Base-by-base conservation (phyloP, 805 yeast genomes). In the Starmerella apis region DNA sequence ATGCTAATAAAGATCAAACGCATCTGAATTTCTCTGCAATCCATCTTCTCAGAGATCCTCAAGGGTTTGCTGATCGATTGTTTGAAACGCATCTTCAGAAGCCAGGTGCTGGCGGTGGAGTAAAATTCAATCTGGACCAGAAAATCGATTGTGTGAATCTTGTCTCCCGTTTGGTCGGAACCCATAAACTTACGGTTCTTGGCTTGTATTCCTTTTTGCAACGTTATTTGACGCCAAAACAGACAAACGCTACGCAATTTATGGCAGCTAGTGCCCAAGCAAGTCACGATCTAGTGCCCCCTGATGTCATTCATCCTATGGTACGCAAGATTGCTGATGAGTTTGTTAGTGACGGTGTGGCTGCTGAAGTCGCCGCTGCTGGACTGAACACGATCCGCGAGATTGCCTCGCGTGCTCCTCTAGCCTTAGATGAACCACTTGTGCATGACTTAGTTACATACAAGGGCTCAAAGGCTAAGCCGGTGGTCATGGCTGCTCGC, bases 241-340 rank as follows among this genome's bases (percentile, higher is more conserved):
- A 92, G 68, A 72, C 79, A 50, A 83, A 90, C 59, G 99, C 92
- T 39, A 92, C 99, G 0, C 94, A 86, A 65, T 81, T 92, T 56
- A 78, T 92, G 86, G 97, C 98, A 7, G 95, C 97, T 3, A 75
- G 85, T 43, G 99, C 98, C 0, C 98, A 92, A 71, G 86, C 97
- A 0, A 77, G 94, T 24, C 99, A 92, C 64, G 97, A 92, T 62
- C 72, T 92, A 61, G 96, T 92, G 7, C 99, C 99, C 23, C 98
- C 99, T 5, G 99, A 92, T 65, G 78, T 80, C 14, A 76, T 92
- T 53, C 71, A 75, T 41, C 81, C 81, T 46, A 79, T 92, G 58
- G 81, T 92, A 9, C 78, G 95, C 51, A 92, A 90, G 63, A 80
- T 92, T 57, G 97, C 98, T 1, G 94, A 92, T 68, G 98, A 92